Evolutionary conservation across 768 basidiomycete species (phyloP), one percentile per base, ranked within the genome.

Genomic region (Lepiota brunneoincarnata): DNA sequence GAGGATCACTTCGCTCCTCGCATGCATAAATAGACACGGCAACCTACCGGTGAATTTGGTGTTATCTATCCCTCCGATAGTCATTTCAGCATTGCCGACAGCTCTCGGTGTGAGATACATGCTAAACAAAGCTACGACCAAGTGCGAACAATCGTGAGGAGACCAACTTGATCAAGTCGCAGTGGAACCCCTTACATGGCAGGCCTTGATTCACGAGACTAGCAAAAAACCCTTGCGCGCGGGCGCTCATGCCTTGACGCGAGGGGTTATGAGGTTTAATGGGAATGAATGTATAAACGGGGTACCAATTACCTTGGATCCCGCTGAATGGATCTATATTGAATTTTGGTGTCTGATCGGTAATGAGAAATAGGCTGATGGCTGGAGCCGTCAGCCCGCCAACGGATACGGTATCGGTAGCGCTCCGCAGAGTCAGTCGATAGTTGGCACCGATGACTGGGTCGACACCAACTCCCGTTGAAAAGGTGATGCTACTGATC

Each of bases 311-410:
- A 75, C 77, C 81, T 64, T 78, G 76, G 49, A 82, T 82, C 3
- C 80, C 81, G 56, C 75, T 76, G 73, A 80, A 82, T 6, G 79
- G 80, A 65, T 83, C 77, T 15, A 78, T 74, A 45, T 72, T 66
- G 64, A 83, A 83, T 28, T 72, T 70, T 1, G 73, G 66, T 0
- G 81, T 83, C 65, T 83, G 79, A 56, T 77, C 64, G 5, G 78
- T 78, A 65, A 82, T 80, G 24, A 80, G 72, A 63, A 76, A 80
- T 15, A 83, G 65, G 38, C 61, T 67, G 40, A 76, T 69, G 37
- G 63, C 61, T 4, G 66, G 59, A 4, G 72, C 74, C 6, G 62
- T 62, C 15, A 81, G 66, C 9, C 74, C 75, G 4, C 77, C 80
- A 38, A 83, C 71, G 12, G 73, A 63, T 6, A 83, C 78, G 4